These are phyloP conservation scores for Periconia sp. DNA, from an alignment of 2,329 filamentous ascomycete genomes.

Conservation along the genomic window DNA sequence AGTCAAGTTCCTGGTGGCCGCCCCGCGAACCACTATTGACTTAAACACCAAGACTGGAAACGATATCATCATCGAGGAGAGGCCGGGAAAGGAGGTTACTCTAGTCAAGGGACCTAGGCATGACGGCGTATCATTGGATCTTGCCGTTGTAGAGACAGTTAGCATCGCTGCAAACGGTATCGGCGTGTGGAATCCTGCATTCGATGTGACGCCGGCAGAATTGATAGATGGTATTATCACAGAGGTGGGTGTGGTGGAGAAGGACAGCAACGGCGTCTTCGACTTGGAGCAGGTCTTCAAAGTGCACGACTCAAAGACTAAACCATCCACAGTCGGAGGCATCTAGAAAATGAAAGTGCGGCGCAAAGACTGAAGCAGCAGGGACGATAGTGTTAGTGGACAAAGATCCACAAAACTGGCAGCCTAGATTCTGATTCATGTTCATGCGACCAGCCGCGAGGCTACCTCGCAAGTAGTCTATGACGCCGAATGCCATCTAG, in stretches of 20 bases:
- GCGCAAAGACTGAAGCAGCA: neutral
- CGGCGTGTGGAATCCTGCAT: constrained; percentile 93
- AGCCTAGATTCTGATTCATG: no score
- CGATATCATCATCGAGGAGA: constrained; percentile 89
- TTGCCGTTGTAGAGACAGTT: constrained; percentile 70
- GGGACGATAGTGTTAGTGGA: neutral
- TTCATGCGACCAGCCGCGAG: no score
- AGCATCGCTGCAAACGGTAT: constrained; percentile 80
- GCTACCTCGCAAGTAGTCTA: no score
- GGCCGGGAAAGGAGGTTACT: constrained; percentile 80
- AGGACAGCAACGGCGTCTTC: constrained; percentile 74
- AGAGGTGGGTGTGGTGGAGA: constrained; percentile 85
- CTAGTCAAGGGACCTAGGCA: constrained; percentile 79
- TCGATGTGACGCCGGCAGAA: constrained; percentile 89
- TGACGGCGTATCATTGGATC: constrained; percentile 68
- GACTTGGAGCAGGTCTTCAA: constrained; percentile 56
- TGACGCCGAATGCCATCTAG: no score
- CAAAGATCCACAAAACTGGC: neutral
- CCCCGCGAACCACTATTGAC: constrained; percentile 93
- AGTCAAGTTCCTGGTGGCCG: constrained; percentile 93
- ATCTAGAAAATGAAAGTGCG: constrained; percentile 21
- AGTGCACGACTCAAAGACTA: constrained; percentile 24
- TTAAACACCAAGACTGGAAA: constrained; percentile 76
- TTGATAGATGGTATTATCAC: constrained; percentile 95
- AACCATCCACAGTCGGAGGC: constrained; percentile 41